These are phyloP conservation scores for Brettanomyces naardenensis DNA, from an alignment of 805 yeast species.

Conservation along the genomic window DNA sequence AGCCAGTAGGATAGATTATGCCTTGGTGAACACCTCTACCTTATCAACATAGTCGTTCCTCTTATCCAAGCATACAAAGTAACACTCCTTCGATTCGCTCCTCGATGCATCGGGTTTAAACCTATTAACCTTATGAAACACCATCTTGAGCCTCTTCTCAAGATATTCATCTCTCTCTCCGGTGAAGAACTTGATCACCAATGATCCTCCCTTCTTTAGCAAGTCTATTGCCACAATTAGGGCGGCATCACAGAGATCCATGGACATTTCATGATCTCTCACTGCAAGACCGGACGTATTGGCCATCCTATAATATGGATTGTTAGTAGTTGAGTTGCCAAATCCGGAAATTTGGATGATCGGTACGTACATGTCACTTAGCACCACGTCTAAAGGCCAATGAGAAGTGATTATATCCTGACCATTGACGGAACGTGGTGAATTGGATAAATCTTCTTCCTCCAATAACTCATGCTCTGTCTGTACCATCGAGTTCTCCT, in stretches of 20 bases:
- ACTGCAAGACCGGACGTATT: constrained; percentile 80
- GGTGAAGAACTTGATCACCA: constrained; percentile 78
- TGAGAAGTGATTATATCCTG: constrained; percentile 1
- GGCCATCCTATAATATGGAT: constrained; percentile 83
- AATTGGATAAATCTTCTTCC: constrained; percentile 8
- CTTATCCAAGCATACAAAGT: constrained; percentile 57
- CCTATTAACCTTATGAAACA: constrained; percentile 56
- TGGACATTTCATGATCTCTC: constrained; percentile 75
- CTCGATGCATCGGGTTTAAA: constrained; percentile 81
- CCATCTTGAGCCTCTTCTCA: constrained; percentile 47
- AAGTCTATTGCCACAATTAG: constrained; percentile 64
- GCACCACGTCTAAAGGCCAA: constrained; percentile 52
- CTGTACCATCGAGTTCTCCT: constrained; percentile 9
- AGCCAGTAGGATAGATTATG: constrained; percentile 1
- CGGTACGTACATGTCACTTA: constrained; percentile 81
- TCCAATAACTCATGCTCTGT: constrained; percentile 10
- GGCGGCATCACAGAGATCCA: constrained; percentile 92
- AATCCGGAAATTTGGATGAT: constrained; percentile 42
- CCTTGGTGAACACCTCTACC: constrained; percentile 32
- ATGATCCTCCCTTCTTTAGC: constrained; percentile 60
- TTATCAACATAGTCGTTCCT: constrained; percentile 37
- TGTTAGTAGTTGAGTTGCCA: constrained; percentile 63
- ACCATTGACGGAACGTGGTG: constrained; percentile 2
- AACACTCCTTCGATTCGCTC: constrained; percentile 72
- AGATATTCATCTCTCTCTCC: constrained; percentile 70